These are phyloP conservation scores for Withania somnifera DNA, from an alignment of 305 asterid genomes.

Conservation along the genomic window DNA sequence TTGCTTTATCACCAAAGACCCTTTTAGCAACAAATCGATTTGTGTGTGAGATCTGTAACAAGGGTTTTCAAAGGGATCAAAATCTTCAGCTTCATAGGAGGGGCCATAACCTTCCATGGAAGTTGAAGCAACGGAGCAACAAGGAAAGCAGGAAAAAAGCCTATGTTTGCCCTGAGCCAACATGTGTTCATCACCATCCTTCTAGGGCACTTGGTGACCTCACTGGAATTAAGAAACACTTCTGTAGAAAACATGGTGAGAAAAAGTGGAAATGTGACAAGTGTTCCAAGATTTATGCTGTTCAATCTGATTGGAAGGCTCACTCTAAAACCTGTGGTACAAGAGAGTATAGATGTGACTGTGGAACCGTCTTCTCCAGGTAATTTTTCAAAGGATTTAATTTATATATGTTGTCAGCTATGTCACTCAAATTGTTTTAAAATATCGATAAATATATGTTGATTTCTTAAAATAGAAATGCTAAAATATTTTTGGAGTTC, in stretches of 20 bases:
- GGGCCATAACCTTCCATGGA: conserved; percentile 93
- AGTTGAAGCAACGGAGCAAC: conserved; percentile 61
- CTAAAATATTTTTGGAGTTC: background rate
- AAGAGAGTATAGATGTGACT: conserved; percentile 68
- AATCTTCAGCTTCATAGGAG: conserved; percentile 81
- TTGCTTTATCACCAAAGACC: conserved; percentile 64
- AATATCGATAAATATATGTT: no score
- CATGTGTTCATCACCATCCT: conserved; percentile 72
- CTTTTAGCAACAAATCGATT: conserved; percentile 65
- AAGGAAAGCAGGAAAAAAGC: conserved; percentile 55
- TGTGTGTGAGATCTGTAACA: conserved; percentile 77
- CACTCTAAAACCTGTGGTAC: conserved; percentile 80
- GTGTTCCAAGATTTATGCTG: conserved; percentile 69
- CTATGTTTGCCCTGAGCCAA: conserved; percentile 66
- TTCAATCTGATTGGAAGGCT: conserved; percentile 88
- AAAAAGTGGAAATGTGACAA: conserved; percentile 84
- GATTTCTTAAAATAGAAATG: no score
- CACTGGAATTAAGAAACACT: conserved; percentile 84
- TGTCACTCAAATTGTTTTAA: no score
- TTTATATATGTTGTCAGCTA: background rate
- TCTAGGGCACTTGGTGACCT: conserved; percentile 79
- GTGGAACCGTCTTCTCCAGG: conserved; percentile 90
- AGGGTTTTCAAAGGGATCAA: conserved; percentile 88
- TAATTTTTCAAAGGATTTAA: background rate
- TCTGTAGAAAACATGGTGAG: conserved; percentile 79